Base-by-base conservation (phyloP, 1,284 basidiomycete genomes). In the Sanghuangporus sanghuang region DNA sequence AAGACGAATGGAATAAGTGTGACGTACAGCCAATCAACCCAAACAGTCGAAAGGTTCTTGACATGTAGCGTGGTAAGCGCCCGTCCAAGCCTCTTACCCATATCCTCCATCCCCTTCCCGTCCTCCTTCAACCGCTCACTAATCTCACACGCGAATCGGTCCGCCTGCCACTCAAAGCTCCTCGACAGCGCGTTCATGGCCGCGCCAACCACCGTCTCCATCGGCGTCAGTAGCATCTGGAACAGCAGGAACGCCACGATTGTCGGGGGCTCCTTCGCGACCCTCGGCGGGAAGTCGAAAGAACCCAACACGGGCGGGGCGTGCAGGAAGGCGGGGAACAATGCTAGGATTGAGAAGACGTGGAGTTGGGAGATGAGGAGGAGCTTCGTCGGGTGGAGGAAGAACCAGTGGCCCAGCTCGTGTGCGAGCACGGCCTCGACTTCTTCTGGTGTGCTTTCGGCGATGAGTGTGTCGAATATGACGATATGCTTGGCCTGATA, bases 401-500 rank as follows among this genome's bases (percentile, higher is more conserved):
- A 86, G 71, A 91, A 92, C 95, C 95, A 98, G 77, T 98, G 95
- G 0, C 96, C 96, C 23, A 98, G 90, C 74, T 98, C 96, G 77
- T 98, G 96, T 0, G 95, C 80, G 59, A 89, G 81, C 27, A 96
- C 93, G 21, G 95, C 95, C 70, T 96, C 94, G 23, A 97, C 92
- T 74, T 96, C 92, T 36, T 92, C 90, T 0, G 95, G 84, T 63
- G 87, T 86, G 73, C 87, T 91, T 73, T 98, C 87, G 71, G 96
- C 90, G 73, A 98, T 93, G 66, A 99, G 84, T 0, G 96, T 98
- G 73, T 98, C 96, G 73, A 94, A 99, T 70, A 99, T 91, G 73
- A 98, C 96, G 70, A 99, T 96, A 74, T 96, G 94, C 72, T 96
- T 96, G 73, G 87, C 90, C 77, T 83, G 59, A 27, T 32, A 32